Evolutionary conservation across 345 rosid genomes (phyloP).

Genomic region (Dovyalis caffra): DNA sequence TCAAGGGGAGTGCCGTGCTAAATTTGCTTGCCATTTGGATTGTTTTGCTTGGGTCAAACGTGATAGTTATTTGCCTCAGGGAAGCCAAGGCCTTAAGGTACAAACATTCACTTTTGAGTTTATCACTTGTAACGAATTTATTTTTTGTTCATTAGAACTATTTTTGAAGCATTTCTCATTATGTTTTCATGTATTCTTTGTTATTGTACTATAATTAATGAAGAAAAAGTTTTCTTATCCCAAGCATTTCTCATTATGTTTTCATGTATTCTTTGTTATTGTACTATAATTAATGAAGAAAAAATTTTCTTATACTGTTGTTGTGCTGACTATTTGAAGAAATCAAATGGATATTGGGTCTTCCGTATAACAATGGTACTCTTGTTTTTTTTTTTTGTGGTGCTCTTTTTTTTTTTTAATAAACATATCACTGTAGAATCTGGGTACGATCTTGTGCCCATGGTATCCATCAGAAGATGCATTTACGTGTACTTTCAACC

Average conservation of each 20-base stretch:
- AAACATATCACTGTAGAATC: neutral
- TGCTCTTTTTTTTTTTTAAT: neutral
- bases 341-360: neutral
- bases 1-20: conserved; percentile 96
- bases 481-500: too few relatives aligned
- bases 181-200: neutral
- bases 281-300: neutral
- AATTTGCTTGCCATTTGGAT: conserved; percentile 93
- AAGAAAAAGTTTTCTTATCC: too few relatives aligned
- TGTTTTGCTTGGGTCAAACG: conserved; percentile 99
- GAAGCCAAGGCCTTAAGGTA: conserved; percentile 98
- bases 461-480: too few relatives aligned
- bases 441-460: neutral
- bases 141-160: conserved; percentile 10
- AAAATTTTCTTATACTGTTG: neutral
- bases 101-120: conserved; percentile 16
- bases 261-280: conserved; percentile 1
- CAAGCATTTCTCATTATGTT: neutral
- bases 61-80: conserved; percentile 98
- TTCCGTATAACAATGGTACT: neutral
- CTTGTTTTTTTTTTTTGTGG: too few relatives aligned
- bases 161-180: conserved; percentile 1
- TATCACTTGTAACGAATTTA: neutral
- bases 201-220: neutral
- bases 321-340: neutral